These are phyloP conservation scores for Acacia acuminata DNA, from an alignment of 306 rosid genomes.

Conservation along the genomic window DNA sequence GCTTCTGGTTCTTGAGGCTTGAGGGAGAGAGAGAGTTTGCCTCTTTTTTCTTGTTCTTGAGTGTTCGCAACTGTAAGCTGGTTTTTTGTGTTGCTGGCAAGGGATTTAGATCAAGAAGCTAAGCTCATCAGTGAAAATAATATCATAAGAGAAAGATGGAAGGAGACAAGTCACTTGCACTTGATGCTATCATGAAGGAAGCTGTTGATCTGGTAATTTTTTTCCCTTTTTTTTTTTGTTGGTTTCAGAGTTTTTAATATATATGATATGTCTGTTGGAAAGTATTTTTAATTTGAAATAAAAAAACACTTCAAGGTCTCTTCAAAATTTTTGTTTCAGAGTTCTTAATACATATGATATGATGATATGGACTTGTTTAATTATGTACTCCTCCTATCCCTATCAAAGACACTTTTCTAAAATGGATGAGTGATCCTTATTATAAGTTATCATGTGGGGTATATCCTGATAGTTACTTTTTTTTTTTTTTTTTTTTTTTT, in stretches of 20 bases:
- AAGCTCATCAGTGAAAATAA: background rate
- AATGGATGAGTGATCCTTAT: too few relatives aligned
- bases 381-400: too few relatives aligned
- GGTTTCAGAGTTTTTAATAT: too few relatives aligned
- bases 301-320: too few relatives aligned
- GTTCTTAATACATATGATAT: background rate
- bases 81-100: constrained; percentile 18
- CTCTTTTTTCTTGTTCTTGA: background rate
- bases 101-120: background rate
- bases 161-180: constrained; percentile 43
- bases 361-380: background rate
- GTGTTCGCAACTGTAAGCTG: background rate
- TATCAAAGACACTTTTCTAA: too few relatives aligned
- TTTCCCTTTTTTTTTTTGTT: too few relatives aligned
- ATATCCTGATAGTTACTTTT: too few relatives aligned
- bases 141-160: constrained; percentile 34
- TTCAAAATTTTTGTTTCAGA: too few relatives aligned
- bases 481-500: too few relatives aligned
- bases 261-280: too few relatives aligned
- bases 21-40: background rate
- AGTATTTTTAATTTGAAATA: too few relatives aligned
- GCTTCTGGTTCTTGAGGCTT: background rate
- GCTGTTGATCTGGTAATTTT: constrained; percentile 64
- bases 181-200: constrained; percentile 65
- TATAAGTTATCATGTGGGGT: too few relatives aligned